Base-by-base conservation (phyloP, 2,329 filamentous ascomycete species). In the Aspergillus brasiliensis region DNA sequence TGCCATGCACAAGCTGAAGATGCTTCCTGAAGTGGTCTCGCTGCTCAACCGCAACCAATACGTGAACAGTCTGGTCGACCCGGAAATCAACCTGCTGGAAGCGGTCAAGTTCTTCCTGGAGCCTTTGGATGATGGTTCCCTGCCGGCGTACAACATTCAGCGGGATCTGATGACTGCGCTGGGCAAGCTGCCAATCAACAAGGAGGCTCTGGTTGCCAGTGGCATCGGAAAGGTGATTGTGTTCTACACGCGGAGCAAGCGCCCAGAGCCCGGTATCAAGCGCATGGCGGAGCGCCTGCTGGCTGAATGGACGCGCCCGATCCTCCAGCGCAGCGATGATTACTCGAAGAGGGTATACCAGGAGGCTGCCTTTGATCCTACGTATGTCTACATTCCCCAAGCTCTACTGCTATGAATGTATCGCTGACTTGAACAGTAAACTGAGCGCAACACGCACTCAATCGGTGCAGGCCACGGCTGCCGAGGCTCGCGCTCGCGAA, bases 31-130 rank as follows among this genome's bases (percentile, higher is more conserved):
- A 74, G 95, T 99, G 13, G 88, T 93, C 49, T 87, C 88, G 46
- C 83, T 98, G 19, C 84, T 99, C 61, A 97, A 96, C 75, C 91
- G 92, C 70, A 96, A 94, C 76, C 92, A 79, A 56, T 80, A 91
- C 56, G 86, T 94, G 27, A 91, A 91, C 67, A 90, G 91, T 28
- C 88, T 98, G 52, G 87, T 97, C 42, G 94, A 97, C 67, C 94
- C 94, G 0, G 95, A 99, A 72, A 96, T 90, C 72, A 97, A 98
- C 79, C 90, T 99, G 63, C 82, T 99, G 40, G 92, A 96, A 77
- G 91, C 93, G 13, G 92, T 99, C 71, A 92, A 94, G 73, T 98
- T 96, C 84, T 98, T 98, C 83, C 85, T 99, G 21, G 95, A 99
- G 75, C 95, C 95, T 0, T 84, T 98, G 48, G 92, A 94, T 69